Conservation (phyloP, 1,284 basidiomycete species). For the Trametes polyzona region DNA sequence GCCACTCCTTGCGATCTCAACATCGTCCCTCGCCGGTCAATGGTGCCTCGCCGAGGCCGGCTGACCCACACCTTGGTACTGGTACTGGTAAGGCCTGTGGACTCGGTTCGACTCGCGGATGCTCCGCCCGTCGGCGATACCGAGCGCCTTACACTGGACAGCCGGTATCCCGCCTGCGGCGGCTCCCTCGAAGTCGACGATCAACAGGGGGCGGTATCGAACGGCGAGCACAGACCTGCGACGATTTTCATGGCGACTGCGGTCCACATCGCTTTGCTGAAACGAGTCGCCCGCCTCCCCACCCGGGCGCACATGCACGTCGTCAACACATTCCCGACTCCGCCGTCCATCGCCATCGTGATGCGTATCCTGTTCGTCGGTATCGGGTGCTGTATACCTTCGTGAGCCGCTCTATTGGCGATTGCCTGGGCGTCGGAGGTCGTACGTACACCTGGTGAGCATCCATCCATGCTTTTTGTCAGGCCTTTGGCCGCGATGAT, state of each 20-base stretch:
- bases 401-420: neutral
- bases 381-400: neutral
- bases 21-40: neutral
- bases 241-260: neutral
- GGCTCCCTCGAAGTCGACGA: neutral
- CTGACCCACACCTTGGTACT: neutral
- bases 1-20: neutral
- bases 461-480: neutral
- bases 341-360: neutral
- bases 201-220: neutral
- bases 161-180: slow-evolving; percentile 2
- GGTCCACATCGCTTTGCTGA: neutral
- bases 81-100: neutral
- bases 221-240: neutral
- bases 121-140: slow-evolving; percentile 1
- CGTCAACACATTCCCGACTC: neutral
- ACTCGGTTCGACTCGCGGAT: neutral
- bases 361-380: too few relatives aligned
- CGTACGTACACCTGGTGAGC: neutral
- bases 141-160: neutral
- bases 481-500: neutral
- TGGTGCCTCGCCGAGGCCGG: neutral
- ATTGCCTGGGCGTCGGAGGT: neutral
- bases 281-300: neutral
- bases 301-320: neutral